These are phyloP conservation scores for Zymoseptoria brevis DNA, from an alignment of 2,329 filamentous ascomycete genomes.

Conservation along the genomic window DNA sequence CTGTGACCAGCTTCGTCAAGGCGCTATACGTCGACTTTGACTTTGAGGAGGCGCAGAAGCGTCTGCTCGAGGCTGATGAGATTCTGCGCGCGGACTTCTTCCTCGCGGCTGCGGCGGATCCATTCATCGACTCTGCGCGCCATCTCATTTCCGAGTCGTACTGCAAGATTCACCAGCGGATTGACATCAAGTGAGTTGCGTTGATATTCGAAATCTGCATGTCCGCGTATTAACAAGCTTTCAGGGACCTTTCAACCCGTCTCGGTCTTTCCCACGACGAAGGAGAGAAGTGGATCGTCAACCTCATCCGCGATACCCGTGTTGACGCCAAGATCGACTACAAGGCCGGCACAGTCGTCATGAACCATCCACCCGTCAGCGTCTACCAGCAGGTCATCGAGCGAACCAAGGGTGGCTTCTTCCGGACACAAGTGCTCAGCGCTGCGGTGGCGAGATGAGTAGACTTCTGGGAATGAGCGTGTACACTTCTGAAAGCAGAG, in stretches of 20 bases:
- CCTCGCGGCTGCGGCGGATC: conserved; percentile 72
- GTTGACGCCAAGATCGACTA: conserved; percentile 99
- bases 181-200: conserved; percentile 72
- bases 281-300: conserved; percentile 99
- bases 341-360: conserved; percentile 95
- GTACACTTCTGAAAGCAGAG: not conserved
- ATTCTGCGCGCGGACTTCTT: conserved; percentile 94
- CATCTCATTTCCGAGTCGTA: conserved; percentile 98
- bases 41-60: conserved; percentile 91
- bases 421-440: conserved; percentile 90
- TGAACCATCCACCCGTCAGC: conserved; percentile 98
- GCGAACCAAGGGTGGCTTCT: conserved; percentile 97
- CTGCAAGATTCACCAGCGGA: conserved; percentile 99
- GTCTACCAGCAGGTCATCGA: conserved; percentile 99
- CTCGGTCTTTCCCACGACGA: conserved; percentile 88
- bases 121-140: conserved; percentile 86
- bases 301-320: conserved; percentile 93
- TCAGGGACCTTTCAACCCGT: conserved; percentile 75
- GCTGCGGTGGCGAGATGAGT: conserved; percentile 42
- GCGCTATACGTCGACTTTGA: conserved; percentile 95
- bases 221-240: conserved; percentile 14
- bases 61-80: conserved; percentile 78
- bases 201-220: not conserved
- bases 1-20: conserved; percentile 91
- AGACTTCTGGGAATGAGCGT: not conserved